Base-by-base conservation (phyloP, 73 alveolate species). In the Durusdinium trenchii region DNA sequence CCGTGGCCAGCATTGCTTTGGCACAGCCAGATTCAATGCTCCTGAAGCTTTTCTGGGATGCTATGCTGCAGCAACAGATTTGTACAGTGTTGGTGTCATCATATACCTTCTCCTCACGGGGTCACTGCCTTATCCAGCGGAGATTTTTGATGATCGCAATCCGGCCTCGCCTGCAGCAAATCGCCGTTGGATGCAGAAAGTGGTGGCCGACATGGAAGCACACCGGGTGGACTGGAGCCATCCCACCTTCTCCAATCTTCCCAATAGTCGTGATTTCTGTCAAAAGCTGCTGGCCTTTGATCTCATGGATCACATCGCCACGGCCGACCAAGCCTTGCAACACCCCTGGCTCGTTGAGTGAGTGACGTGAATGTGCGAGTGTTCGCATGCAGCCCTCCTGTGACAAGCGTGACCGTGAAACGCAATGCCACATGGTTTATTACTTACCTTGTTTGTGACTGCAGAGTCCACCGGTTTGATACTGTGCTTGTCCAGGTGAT, bases 21-120 rank as follows among this genome's bases (percentile, higher is more conserved):
- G 95, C 69, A 87, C 95, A 12, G 95, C 95, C 36, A 69, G 95
- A 48, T 87, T 87, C 84, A 87, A 87, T 87, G 95, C 95, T 42
- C 95, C 95, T 6, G 95, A 87, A 47, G 95, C 95, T 23, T 87
- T 87, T 46, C 20, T 87, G 57, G 95, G 95, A 9, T 28, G 40
- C 64, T 87, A 87, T 42, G 42, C 85, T 6, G 95, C 95, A 16
- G 62, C 83, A 45, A 87, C 95, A 2, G 95, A 87, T 71, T 87
- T 87, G 95, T 87, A 87, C 95, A 51, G 82, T 30, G 95, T 87
- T 26, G 95, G 95, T 26, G 95, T 87, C 47, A 87, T 87, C n/a
- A 84, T 87, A 12, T 87, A 87, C 43, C 35, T 87, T 47, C 32
- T 87, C 85, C 85, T 87, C 40, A 87, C 95, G 3, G 95, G 95